Conservation (phyloP, 2,329 filamentous ascomycete genomes). For the Didymella keratinophila region DNA sequence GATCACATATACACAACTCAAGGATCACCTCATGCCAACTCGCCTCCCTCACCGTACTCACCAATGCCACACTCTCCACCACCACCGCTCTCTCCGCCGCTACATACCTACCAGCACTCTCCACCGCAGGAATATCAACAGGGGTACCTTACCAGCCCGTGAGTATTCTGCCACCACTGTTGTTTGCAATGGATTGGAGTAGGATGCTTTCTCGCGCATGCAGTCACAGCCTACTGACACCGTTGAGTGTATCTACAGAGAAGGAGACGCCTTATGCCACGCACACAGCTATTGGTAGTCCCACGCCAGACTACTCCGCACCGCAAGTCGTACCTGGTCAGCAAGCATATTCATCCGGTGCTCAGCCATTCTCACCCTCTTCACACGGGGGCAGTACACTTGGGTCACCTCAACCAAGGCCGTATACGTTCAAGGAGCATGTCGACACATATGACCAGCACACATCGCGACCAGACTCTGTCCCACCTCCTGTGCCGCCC, state of each 20-base stretch:
- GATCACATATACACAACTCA: conserved; percentile 26
- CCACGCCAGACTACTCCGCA: conserved; percentile 35
- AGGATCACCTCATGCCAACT: conserved; percentile 15
- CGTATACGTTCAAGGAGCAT: conserved; percentile 38
- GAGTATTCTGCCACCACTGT: conserved; percentile 5
- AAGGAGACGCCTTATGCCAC: conserved; percentile 32
- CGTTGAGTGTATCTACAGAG: conserved; percentile 29
- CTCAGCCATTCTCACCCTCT: conserved; percentile 26
- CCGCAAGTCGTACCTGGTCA: conserved; percentile 34
- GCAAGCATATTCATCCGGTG: conserved; percentile 22
- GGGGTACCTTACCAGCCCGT: conserved; percentile 22
- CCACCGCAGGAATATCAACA: conserved; percentile 25
- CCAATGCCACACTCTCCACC: conserved; percentile 25
- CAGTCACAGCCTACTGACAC: conserved; percentile 14
- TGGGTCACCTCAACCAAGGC: conserved; percentile 27
- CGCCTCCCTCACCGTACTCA: conserved; percentile 14
- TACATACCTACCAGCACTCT: conserved; percentile 23
- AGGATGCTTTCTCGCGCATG: neutral
- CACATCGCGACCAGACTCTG: conserved; percentile 20
- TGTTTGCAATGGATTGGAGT: neutral
- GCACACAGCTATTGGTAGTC: conserved; percentile 14
- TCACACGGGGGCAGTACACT: conserved; percentile 30
- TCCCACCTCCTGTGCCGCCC: conserved; percentile 26
- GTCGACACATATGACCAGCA: conserved; percentile 28
- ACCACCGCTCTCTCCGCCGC: conserved; percentile 25